Evolutionary conservation across 2,329 filamentous ascomycete genomes (phyloP), one percentile per base, ranked within the genome.

Genomic region (Chalara sp.): DNA sequence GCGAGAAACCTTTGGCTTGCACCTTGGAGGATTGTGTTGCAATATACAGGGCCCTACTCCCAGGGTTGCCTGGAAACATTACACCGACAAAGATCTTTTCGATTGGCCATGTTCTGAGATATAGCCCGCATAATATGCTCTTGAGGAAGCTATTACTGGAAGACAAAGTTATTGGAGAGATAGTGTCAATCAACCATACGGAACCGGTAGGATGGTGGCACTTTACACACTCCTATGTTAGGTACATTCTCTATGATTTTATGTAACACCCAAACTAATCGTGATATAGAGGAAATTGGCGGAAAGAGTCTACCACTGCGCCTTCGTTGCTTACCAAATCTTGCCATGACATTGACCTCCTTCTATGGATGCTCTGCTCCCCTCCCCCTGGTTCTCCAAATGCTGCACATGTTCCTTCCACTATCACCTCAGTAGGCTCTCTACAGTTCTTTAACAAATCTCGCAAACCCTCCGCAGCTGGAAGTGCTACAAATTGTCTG

Each of bases 121-220:
- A 97, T 68, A 95, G 86, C 61, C 91, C 91, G 7, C 91, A 96
- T 68, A 97, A 97, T 65, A 86, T 89, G 68, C 72, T 92, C 50
- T 75, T 99, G 31, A 82, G 90, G 46, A 83, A 86, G 63, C 72
- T 97, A 12, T 75, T 97, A 5, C 76, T 90, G 1, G 77, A 86
- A 56, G 81, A 95, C 48, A 76, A 78, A 10, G 80, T 84, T 10
- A 85, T 99, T 62, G 93, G 93, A 6, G 87, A 96, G 49, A 75
- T 96, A 32, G 73, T 95, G 48, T 92, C 87, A 39, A 76, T 96
- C 39, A 87, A 95, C 56, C 93, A 97, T 68, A 93, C 89, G 0
- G 93, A 97, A 67, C 93, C 93, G 0, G 85, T 99, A 0, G 93
- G 93, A 1, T 95, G 87, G 84, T 97, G 90, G 89, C 93, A 97